phyloP scores from a whole-genome alignment of 768 basidiomycete genomes.

The Paxillus rubicundulus region DNA sequence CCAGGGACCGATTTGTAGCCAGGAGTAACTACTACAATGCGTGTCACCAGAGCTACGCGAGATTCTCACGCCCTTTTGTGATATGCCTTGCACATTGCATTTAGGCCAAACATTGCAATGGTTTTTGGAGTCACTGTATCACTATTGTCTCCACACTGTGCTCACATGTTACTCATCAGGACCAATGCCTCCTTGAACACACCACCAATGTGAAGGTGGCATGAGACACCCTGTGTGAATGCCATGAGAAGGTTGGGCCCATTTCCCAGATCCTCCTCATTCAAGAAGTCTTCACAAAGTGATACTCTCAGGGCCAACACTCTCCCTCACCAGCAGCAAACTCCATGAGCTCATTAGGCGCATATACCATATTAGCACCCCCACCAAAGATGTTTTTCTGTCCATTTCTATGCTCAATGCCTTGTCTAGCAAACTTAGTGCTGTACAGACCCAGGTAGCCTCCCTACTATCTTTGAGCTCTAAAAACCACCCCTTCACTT shows the following conservation, averaged over 20 bases:
- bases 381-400: slow-evolving; percentile 8
- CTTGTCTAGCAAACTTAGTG: slow-evolving; percentile 1
- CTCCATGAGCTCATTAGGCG: slow-evolving; percentile 9
- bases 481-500: not conserved
- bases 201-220: not conserved
- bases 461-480: not conserved
- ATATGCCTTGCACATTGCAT: too few relatives aligned
- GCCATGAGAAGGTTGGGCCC: slow-evolving; percentile 15
- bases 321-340: not conserved
- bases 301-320: not conserved
- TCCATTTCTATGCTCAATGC: slow-evolving; percentile 10
- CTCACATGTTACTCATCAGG: not conserved
- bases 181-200: slow-evolving; percentile 12
- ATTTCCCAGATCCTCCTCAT: slow-evolving; percentile 20
- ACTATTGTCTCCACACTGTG: not conserved
- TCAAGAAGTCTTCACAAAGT: slow-evolving; percentile 10
- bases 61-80: too few relatives aligned
- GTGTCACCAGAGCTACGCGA: too few relatives aligned
- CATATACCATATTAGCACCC: slow-evolving; percentile 17
- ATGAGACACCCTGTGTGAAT: slow-evolving; percentile 7
- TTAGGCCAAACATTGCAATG: too few relatives aligned
- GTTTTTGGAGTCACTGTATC: too few relatives aligned
- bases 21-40: too few relatives aligned
- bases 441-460: slow-evolving; percentile 5
- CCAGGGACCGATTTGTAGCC: too few relatives aligned